These are phyloP conservation scores for Ceratocystis papillata DNA, from an alignment of 2,329 filamentous ascomycete species.

Conservation along the genomic window DNA sequence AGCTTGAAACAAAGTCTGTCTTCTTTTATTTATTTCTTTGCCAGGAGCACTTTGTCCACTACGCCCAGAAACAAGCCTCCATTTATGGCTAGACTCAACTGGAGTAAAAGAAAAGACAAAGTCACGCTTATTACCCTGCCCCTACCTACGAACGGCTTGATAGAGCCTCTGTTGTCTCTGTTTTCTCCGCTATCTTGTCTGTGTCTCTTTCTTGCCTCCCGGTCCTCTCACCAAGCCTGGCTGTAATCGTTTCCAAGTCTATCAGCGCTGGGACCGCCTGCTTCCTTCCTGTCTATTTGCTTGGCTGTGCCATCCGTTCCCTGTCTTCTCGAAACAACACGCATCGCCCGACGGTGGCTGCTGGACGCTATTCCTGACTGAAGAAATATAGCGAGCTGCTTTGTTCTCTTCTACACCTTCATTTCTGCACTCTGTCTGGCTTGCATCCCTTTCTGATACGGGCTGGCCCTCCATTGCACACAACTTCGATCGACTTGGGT, in stretches of 20 bases:
- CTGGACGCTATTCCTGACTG: not conserved
- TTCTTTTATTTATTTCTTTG: not conserved
- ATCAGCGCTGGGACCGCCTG: not conserved
- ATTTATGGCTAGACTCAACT: not conserved
- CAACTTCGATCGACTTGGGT: not conserved
- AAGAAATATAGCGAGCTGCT: not conserved
- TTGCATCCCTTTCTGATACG: too few species aligned
- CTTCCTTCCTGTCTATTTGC: not conserved
- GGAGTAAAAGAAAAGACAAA: slow-evolving; percentile 5
- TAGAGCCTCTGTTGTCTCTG: slow-evolving; percentile 8
- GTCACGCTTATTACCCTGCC: not conserved
- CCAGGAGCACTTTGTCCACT: not conserved
- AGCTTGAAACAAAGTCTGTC: slow-evolving; percentile 8
- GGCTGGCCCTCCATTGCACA: not conserved
- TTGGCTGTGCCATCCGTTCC: not conserved
- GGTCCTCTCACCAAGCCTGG: not conserved
- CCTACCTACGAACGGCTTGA: not conserved
- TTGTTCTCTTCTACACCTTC: not conserved
- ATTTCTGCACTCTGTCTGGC: not conserved
- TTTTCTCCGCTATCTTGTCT: not conserved
- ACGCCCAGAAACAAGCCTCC: not conserved
- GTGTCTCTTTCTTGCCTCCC: slow-evolving; percentile 4
- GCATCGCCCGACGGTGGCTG: not conserved
- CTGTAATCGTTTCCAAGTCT: not conserved
- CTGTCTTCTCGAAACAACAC: not conserved